These are phyloP conservation scores for Yamadazyma sp. DNA, from an alignment of 805 yeast species.

Conservation along the genomic window DNA sequence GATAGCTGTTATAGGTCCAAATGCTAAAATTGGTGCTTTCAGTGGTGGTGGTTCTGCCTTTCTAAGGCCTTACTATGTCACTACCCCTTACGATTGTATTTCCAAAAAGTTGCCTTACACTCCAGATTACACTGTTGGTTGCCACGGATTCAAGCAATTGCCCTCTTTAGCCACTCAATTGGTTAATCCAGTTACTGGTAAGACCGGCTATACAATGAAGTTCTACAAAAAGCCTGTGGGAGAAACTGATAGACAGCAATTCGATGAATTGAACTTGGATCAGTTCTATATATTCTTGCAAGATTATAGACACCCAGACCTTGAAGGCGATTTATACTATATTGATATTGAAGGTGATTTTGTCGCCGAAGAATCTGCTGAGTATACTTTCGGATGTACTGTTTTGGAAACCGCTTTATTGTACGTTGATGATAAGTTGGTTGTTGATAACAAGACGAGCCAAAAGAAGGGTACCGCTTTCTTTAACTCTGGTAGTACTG, in stretches of 20 bases:
- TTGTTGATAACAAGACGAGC: slow-evolving; percentile 55
- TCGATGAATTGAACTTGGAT: slow-evolving; percentile 23
- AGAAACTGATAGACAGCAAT: slow-evolving; percentile 14
- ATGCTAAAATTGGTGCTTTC: slow-evolving; percentile 28
- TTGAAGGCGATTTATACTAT: slow-evolving; percentile 34
- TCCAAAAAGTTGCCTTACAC: slow-evolving; percentile 15
- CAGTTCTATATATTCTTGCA: slow-evolving; percentile 22
- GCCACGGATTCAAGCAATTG: slow-evolving; percentile 27
- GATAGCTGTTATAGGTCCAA: slow-evolving; percentile 34
- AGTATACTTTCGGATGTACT: slow-evolving; percentile 51
- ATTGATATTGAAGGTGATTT: slow-evolving; percentile 45
- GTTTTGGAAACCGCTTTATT: slow-evolving; percentile 57
- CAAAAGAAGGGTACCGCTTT: slow-evolving; percentile 52
- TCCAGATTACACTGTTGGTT: slow-evolving; percentile 31
- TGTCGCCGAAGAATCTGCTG: slow-evolving; percentile 47
- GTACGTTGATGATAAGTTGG: slow-evolving; percentile 49
- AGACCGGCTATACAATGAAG: slow-evolving; percentile 24
- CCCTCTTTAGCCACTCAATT: slow-evolving; percentile 28
- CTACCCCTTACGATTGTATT: slow-evolving; percentile 27
- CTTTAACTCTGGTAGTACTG: slow-evolving; percentile 50
- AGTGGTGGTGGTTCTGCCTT: slow-evolving; percentile 39
- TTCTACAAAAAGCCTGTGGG: slow-evolving; percentile 21
- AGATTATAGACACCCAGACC: slow-evolving; percentile 20
- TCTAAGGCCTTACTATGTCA: slow-evolving; percentile 25
- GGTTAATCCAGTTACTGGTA: slow-evolving; percentile 22